Conservation (phyloP, 2,329 filamentous ascomycete species). For the Nemania bipapillata region DNA sequence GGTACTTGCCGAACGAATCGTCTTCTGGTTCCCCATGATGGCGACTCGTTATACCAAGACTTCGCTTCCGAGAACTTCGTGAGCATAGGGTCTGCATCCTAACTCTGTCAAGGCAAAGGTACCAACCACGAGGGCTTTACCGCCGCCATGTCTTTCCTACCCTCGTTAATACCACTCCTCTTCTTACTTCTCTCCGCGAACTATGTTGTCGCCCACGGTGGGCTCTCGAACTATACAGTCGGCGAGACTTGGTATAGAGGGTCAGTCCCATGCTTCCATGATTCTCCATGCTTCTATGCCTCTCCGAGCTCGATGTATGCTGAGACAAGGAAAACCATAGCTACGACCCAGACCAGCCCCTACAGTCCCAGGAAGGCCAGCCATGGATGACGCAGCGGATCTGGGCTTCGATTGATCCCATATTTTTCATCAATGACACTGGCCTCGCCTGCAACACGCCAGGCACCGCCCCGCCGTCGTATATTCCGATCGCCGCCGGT, state of each 20-base stretch:
- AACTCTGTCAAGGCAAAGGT: background rate
- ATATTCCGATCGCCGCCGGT: slow-evolving; percentile 54
- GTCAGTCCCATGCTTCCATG: slow-evolving; percentile 42
- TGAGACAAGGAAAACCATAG: slow-evolving; percentile 38
- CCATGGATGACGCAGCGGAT: slow-evolving; percentile 55
- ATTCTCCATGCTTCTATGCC: too few relatives aligned
- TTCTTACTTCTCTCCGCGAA: slow-evolving; percentile 35
- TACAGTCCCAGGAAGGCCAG: slow-evolving; percentile 51
- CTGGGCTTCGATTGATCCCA: slow-evolving; percentile 55
- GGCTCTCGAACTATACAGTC: slow-evolving; percentile 56
- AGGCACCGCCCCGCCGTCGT: slow-evolving; percentile 50
- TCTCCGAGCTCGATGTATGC: too few relatives aligned
- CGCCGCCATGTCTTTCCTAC: slow-evolving; percentile 25
- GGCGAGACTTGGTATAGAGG: slow-evolving; percentile 57
- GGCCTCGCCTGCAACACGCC: slow-evolving; percentile 55
- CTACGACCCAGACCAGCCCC: slow-evolving; percentile 51
- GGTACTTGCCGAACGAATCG: slow-evolving; percentile 4
- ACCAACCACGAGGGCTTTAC: too few relatives aligned
- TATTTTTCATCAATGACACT: slow-evolving; percentile 51
- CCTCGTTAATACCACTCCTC: slow-evolving; percentile 23
- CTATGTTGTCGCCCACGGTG: slow-evolving; percentile 51
- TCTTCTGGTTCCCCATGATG: background rate
- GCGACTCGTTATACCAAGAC: background rate
- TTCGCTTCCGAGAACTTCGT: slow-evolving; percentile 13
- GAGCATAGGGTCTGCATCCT: slow-evolving; percentile 2